These are phyloP conservation scores for Fraxinus greggii DNA, from an alignment of 305 asterid genomes.

Conservation along the genomic window DNA sequence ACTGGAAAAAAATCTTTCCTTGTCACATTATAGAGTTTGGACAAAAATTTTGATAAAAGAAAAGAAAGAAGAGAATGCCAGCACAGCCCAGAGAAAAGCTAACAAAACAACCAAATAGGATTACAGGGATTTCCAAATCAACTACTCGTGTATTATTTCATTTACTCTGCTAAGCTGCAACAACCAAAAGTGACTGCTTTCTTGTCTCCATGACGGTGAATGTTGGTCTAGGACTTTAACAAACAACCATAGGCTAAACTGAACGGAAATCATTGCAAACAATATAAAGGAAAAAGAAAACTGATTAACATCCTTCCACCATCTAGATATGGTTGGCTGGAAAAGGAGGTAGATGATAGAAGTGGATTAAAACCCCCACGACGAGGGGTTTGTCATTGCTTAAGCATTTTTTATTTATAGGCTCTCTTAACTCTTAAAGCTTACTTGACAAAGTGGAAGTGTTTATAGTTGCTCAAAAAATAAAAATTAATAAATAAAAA, in stretches of 20 bases:
- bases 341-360: neutral
- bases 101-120: neutral
- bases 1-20: slow-evolving; percentile 33
- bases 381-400: neutral
- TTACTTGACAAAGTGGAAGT: neutral
- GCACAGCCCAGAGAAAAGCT: neutral
- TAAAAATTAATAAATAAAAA: neutral
- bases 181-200: neutral
- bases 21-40: slow-evolving; percentile 25
- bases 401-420: neutral
- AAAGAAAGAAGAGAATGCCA: slow-evolving; percentile 13
- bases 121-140: neutral
- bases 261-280: neutral
- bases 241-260: neutral
- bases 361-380: neutral
- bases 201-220: neutral
- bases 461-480: neutral
- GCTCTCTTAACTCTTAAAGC: neutral
- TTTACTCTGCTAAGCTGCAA: neutral
- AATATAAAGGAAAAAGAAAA: neutral
- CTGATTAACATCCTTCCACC: neutral
- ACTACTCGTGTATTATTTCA: neutral
- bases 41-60: slow-evolving; percentile 2
- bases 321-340: neutral
- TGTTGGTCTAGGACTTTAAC: neutral